A percentile compares a stretch with the other conserved stretches of the same genome.
phyloP scores from a whole-genome alignment of 441 rosid genomes.

The Jatropha multifida region DNA sequence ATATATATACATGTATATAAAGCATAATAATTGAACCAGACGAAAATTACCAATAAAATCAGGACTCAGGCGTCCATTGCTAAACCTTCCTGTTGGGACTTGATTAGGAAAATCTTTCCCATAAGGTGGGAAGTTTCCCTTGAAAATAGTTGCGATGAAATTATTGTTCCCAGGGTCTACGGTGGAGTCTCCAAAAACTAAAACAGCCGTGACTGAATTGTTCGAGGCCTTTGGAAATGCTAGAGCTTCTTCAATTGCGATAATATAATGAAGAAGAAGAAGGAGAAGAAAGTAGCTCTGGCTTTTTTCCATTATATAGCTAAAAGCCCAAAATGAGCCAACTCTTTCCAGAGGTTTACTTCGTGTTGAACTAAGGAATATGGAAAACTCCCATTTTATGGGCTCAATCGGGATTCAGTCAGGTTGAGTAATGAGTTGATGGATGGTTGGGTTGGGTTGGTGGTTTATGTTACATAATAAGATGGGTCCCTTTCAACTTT shows the following conservation, averaged over 20 bases:
- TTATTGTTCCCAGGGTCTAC: constrained; percentile 86
- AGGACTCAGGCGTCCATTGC: constrained; percentile 61
- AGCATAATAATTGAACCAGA: too few species aligned
- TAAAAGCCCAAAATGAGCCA: neutral
- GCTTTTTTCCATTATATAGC: constrained; percentile 3
- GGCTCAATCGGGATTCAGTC: too few species aligned
- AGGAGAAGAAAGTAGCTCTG: constrained; percentile 18
- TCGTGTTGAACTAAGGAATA: neutral
- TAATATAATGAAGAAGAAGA: constrained; percentile 19
- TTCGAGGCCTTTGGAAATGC: constrained; percentile 26
- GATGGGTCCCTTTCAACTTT: too few species aligned
- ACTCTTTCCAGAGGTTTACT: neutral
- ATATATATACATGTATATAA: too few species aligned
- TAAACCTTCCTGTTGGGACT: constrained; percentile 73
- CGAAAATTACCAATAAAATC: constrained; percentile 35
- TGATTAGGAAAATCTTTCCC: constrained; percentile 59
- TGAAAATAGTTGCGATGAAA: constrained; percentile 47
- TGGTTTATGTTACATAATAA: too few species aligned
- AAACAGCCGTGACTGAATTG: constrained; percentile 43
- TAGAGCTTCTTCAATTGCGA: constrained; percentile 23
- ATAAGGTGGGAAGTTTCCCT: constrained; percentile 64
- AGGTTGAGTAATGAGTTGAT: too few species aligned
- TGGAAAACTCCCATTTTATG: neutral
- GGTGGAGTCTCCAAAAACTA: constrained; percentile 87
- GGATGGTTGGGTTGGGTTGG: too few species aligned